These are phyloP conservation scores for Huntiella moniliformis DNA, from an alignment of 2,329 filamentous ascomycete genomes.

Conservation along the genomic window DNA sequence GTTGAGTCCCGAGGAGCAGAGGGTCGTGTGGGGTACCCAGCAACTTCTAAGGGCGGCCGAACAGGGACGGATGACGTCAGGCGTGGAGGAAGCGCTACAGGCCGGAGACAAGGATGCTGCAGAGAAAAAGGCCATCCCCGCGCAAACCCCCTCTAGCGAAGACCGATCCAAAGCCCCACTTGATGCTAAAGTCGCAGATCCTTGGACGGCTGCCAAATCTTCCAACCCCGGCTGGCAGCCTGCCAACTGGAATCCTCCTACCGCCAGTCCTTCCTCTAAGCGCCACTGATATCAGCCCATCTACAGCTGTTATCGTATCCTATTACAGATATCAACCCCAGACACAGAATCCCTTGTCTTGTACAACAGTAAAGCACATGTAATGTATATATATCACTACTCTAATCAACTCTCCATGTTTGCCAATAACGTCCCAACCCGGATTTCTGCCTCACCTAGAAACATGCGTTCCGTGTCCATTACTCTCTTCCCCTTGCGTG, in stretches of 20 bases:
- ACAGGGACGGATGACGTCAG: background rate
- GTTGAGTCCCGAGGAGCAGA: slow-evolving; percentile 16
- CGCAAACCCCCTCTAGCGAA: background rate
- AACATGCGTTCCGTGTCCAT: slow-evolving; percentile 22
- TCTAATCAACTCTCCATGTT: slow-evolving; percentile 4
- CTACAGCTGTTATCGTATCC: background rate
- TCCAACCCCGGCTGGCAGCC: slow-evolving; percentile 52
- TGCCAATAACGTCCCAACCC: slow-evolving; percentile 17
- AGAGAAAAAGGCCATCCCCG: background rate
- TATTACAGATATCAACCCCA: background rate
- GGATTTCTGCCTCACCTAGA: slow-evolving; percentile 26
- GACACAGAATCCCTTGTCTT: background rate
- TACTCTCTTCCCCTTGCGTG: slow-evolving; percentile 20
- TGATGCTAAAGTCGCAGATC: slow-evolving; percentile 22
- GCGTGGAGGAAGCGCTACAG: slow-evolving; percentile 12
- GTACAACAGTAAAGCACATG: background rate
- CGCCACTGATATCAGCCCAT: background rate
- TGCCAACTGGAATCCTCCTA: slow-evolving; percentile 36
- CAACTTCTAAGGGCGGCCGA: slow-evolving; percentile 7
- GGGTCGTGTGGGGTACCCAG: slow-evolving; percentile 8
- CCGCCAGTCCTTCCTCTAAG: slow-evolving; percentile 17
- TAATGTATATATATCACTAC: background rate
- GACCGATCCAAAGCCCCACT: slow-evolving; percentile 4
- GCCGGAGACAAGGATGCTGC: background rate
- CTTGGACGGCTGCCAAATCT: slow-evolving; percentile 37